Conservation (phyloP, 805 yeast species). For the Starmerella potacharoeniae region DNA sequence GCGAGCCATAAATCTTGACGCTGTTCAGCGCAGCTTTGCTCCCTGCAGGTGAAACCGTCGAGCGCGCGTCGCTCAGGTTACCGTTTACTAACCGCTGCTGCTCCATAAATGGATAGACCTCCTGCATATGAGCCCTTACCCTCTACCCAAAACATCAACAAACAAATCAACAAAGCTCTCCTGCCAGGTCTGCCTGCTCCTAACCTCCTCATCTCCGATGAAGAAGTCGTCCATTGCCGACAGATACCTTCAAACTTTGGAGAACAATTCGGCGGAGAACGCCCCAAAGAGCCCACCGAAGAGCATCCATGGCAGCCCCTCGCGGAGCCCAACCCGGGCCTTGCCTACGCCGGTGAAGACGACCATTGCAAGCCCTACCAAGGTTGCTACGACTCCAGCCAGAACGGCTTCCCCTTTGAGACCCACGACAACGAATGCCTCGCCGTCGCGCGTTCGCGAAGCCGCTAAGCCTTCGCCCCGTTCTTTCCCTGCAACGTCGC, state of each 20-base stretch:
- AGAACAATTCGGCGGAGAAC: slow-evolving; percentile 16
- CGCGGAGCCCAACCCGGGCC: slow-evolving; percentile 1
- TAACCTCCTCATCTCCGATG: slow-evolving; percentile 2
- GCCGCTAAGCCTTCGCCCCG: neutral
- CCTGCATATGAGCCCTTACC: neutral
- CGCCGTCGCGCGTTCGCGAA: neutral
- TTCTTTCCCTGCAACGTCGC: neutral
- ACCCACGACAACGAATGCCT: neutral
- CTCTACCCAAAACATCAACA: slow-evolving; percentile 5
- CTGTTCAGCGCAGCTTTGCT: no score
- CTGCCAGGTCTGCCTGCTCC: neutral
- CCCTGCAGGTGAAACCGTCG: no score
- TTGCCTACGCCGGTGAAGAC: neutral
- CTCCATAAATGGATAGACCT: neutral
- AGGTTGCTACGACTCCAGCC: neutral
- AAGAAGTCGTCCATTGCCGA: slow-evolving; percentile 19
- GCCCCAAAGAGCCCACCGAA: slow-evolving; percentile 24
- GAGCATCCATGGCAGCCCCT: slow-evolving; percentile 21
- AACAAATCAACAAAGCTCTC: neutral
- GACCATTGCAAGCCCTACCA: neutral
- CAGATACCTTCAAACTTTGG: slow-evolving; percentile 23
- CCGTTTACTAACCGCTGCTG: neutral
- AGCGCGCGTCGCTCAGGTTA: neutral
- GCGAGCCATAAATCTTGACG: no score
- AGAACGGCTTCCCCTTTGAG: neutral